A percentile compares a stretch with the other conserved stretches of the same genome.
Conservation (phyloP, 1,139 yeast species). For the Debaryomycetaceae sp. region DNA sequence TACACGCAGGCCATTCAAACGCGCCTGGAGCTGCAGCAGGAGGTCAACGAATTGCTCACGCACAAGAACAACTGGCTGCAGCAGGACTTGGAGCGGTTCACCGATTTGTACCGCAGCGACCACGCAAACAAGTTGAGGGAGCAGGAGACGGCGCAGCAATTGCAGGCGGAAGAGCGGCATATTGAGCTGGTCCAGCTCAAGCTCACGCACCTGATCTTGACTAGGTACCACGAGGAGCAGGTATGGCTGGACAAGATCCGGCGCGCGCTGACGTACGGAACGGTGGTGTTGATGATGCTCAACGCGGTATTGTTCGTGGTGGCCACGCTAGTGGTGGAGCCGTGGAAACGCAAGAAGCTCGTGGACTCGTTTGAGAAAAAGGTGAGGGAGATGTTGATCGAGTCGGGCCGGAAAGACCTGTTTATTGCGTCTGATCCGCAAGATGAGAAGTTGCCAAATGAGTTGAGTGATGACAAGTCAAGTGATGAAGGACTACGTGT, state of each 20-base stretch:
- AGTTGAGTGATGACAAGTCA: constrained; percentile 1
- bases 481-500: not conserved
- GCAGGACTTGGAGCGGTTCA: constrained; percentile 71
- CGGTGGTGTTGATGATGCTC: constrained; percentile 81
- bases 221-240: constrained; percentile 93
- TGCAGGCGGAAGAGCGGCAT: constrained; percentile 47
- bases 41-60: constrained; percentile 79
- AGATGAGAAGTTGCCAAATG: not conserved
- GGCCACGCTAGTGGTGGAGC: constrained; percentile 84
- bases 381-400: constrained; percentile 46
- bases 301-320: constrained; percentile 67
- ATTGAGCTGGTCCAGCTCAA: constrained; percentile 65
- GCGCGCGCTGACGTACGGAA: constrained; percentile 94
- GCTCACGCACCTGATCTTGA: constrained; percentile 66
- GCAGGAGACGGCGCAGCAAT: constrained; percentile 33
- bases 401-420: constrained; percentile 5
- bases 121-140: constrained; percentile 65
- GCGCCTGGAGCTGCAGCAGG: constrained; percentile 68
- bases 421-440: not conserved
- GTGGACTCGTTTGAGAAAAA: constrained; percentile 78
- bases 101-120: constrained; percentile 69
- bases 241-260: constrained; percentile 96
- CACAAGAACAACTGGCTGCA: constrained; percentile 78
- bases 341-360: constrained; percentile 79
- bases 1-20: constrained; percentile 56